These are phyloP conservation scores for Solanum pennellii DNA, from an alignment of 257 asterid species.

Conservation along the genomic window DNA sequence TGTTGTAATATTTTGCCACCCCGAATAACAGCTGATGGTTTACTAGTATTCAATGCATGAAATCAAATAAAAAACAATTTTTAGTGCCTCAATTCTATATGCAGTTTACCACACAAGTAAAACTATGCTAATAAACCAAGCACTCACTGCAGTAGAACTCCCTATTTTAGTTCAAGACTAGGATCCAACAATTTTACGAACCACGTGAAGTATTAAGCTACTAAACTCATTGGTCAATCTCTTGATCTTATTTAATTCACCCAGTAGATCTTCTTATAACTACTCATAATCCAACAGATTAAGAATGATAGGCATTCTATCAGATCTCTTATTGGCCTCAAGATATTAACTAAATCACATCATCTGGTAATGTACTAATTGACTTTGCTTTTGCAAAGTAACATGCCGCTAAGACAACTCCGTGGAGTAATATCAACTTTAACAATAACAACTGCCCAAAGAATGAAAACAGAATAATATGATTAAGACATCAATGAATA, in stretches of 20 bases:
- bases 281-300: neutral
- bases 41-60: slow-evolving; percentile 11
- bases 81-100: neutral
- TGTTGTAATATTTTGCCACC: slow-evolving; percentile 5
- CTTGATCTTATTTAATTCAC: neutral
- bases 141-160: neutral
- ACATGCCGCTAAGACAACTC: neutral
- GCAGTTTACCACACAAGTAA: slow-evolving; percentile 8
- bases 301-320: neutral
- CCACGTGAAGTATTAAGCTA: neutral
- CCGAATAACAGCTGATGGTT: slow-evolving; percentile 3
- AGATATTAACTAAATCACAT: neutral
- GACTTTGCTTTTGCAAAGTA: neutral
- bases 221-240: neutral
- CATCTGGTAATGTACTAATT: neutral
- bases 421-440: too few species aligned
- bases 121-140: neutral
- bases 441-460: too few species aligned
- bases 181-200: neutral
- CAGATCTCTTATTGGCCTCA: neutral
- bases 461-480: too few species aligned
- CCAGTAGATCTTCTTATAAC: neutral
- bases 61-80: neutral
- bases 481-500: neutral
- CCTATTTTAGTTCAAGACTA: neutral